phyloP scores from a whole-genome alignment of 2,329 filamentous ascomycete genomes.

The Incumbomyces delicatus region DNA sequence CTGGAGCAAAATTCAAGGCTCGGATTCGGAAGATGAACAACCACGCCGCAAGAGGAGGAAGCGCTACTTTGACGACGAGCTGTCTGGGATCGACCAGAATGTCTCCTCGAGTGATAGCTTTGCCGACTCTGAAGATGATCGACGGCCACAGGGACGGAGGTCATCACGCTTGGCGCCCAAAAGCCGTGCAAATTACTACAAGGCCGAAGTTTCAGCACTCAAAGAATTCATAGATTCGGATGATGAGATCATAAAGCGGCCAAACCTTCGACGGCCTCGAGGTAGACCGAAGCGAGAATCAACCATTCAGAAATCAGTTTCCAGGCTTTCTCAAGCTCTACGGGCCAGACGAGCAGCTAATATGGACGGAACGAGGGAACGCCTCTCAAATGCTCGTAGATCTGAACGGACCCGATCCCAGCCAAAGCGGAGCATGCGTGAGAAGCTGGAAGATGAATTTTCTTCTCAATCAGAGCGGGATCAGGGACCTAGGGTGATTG shows the following conservation, averaged over 20 bases:
- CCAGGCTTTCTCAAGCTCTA: background rate
- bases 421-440: conserved; percentile 34
- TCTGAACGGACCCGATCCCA: conserved; percentile 26
- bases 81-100: conserved; percentile 7
- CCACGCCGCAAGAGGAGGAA: conserved; percentile 7
- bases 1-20: conserved; percentile 11
- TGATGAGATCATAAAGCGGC: background rate
- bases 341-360: background rate
- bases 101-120: conserved; percentile 7
- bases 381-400: conserved; percentile 17
- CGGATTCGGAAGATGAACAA: conserved; percentile 13
- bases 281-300: conserved; percentile 1
- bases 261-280: background rate
- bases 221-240: conserved; percentile 1
- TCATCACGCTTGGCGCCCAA: conserved; percentile 5
- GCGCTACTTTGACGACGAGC: conserved; percentile 6
- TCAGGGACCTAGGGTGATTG: conserved; percentile 47
- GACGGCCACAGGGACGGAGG: conserved; percentile 1
- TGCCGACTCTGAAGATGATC: conserved; percentile 3
- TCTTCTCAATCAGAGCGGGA: conserved; percentile 29
- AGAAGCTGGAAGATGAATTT: conserved; percentile 41
- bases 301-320: background rate
- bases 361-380: background rate
- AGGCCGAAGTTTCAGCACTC: conserved; percentile 1
- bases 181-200: background rate